Base-by-base conservation (phyloP, 768 basidiomycete species). In the Serendipita sp. region DNA sequence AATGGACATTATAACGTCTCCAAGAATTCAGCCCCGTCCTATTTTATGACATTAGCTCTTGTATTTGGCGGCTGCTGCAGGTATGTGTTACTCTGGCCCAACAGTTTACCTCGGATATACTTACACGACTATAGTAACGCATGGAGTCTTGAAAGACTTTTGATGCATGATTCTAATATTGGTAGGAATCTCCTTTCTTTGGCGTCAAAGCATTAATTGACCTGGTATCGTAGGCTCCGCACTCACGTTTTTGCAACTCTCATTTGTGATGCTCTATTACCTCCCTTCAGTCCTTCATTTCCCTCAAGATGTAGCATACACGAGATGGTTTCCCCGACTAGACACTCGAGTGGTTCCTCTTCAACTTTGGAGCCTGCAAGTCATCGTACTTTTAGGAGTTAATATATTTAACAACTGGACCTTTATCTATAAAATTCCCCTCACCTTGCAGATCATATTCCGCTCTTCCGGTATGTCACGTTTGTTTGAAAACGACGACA, bases 11-110 rank as follows among this genome's bases (percentile, higher is more conserved):
- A 5, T 5, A 51, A 18, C n/a, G 8, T 18, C 30, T 32, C n/a
- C 30, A 51, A 51, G 30, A 18, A 28, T 53, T 18, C 60, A 45
- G 73, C 73, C 30, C 30, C 48, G 5, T 51, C 48, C 69, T 78
- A 76, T 70, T 68, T 73, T 1, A 65, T 77, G 63, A 77, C 82
- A 24, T 71, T 88, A 24, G 76, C 79, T 1, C 77, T 88, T 68
- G 83, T 92, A 3, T 80, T 91, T 68, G 89, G 89, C 28, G 89
- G 90, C 18, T 92, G 90, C 70, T 92, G 90, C 80, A 78, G 84
- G 86, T 86, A 73, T 64, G 47, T 18, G 51, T 38, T 58, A 30
- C 24, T 1, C 24, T 24, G 24, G 24, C 24, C 24, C 24, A 24
- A 24, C 24, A 24, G 24, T 24, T 24, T 24, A 24, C 24, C 24